Base-by-base conservation (phyloP, 371 early-diverging fungal species). In the Phascolomyces articulosus region DNA sequence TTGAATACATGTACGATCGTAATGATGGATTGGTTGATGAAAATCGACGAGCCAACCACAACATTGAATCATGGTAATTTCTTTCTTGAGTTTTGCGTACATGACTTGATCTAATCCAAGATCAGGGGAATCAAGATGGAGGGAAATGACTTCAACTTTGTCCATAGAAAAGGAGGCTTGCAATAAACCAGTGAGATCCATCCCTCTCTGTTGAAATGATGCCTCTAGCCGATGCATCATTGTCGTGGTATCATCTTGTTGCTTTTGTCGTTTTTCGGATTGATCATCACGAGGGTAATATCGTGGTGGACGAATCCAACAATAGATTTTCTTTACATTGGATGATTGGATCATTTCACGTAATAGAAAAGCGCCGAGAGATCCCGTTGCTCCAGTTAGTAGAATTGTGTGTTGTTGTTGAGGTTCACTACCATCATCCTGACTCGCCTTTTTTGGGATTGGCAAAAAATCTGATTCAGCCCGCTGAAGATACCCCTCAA, bases 321-420 rank as follows among this genome's bases (percentile, higher is more conserved):
- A 62, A 44, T 77, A 75, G 6, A 80, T 62, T 51, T 68, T 77
- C 15, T 67, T 70, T n/a, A 76, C 62, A 2, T 54, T 44, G 3
- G 59, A 23, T n/a, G 69, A 63, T 26, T 65, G 24, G 2, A 79
- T 53, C 29, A 82, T 18, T 21, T 68, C 70, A 1, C 53, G 58
- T n/a, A 82, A 51, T 18, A 78, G 41, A 29, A 76, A 70, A 0
- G 71, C 63, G 0, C 78, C 83, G 11, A 82, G 62, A 10, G 77
- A 70, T 0, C 83, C 80, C 48, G 78, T 82, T 1, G 74, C 73
- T 9, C 83, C 83, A 4, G 80, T 79, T 11, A 79, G 54, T 11
- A 82, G 21, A 15, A 79, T 65, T 0, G 75, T 70, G 15, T 75
- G 68, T n/a, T 53, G 41, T 13, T 38, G 38, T 38, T 38, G 10